Conservation (phyloP, 2,329 filamentous ascomycete genomes). For the Aspergillus persii region DNA sequence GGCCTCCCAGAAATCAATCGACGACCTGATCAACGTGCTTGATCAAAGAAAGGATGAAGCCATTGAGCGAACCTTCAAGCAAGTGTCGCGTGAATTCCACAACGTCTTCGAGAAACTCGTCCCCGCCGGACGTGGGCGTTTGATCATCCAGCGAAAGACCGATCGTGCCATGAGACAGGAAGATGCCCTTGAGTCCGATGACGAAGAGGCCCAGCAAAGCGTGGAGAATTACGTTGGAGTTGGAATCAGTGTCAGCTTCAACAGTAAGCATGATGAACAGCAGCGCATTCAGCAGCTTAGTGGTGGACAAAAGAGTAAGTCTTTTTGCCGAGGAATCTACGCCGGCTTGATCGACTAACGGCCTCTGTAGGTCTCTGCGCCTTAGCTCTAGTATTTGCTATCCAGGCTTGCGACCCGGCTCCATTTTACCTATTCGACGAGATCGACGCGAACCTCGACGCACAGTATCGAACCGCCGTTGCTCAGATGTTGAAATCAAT, state of each 20-base stretch:
- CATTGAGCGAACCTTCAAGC: slow-evolving; percentile 97
- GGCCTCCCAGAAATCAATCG: slow-evolving; percentile 79
- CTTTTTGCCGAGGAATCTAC: neutral
- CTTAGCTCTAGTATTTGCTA: slow-evolving; percentile 97
- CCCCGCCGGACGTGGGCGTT: slow-evolving; percentile 82
- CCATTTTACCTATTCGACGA: slow-evolving; percentile 99
- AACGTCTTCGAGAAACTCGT: slow-evolving; percentile 94
- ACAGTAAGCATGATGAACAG: slow-evolving; percentile 97
- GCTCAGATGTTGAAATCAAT: slow-evolving; percentile 82
- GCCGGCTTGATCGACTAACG: neutral
- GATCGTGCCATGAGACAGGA: slow-evolving; percentile 65
- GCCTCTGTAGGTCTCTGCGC: slow-evolving; percentile 72
- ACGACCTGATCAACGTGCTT: slow-evolving; percentile 86
- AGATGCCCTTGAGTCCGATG: slow-evolving; percentile 67
- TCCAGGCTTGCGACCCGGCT: slow-evolving; percentile 93
- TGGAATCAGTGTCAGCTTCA: slow-evolving; percentile 96
- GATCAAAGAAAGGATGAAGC: slow-evolving; percentile 97
- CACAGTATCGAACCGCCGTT: slow-evolving; percentile 95
- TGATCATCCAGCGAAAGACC: slow-evolving; percentile 88
- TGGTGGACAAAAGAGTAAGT: slow-evolving; percentile 92
- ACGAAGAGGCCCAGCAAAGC: slow-evolving; percentile 57
- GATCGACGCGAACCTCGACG: slow-evolving; percentile 96
- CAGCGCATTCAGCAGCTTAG: slow-evolving; percentile 96
- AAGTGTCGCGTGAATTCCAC: slow-evolving; percentile 90
- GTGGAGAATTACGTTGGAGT: slow-evolving; percentile 97